Conservation (phyloP, 2,329 filamentous ascomycete species). For the Exophiala sideris region DNA sequence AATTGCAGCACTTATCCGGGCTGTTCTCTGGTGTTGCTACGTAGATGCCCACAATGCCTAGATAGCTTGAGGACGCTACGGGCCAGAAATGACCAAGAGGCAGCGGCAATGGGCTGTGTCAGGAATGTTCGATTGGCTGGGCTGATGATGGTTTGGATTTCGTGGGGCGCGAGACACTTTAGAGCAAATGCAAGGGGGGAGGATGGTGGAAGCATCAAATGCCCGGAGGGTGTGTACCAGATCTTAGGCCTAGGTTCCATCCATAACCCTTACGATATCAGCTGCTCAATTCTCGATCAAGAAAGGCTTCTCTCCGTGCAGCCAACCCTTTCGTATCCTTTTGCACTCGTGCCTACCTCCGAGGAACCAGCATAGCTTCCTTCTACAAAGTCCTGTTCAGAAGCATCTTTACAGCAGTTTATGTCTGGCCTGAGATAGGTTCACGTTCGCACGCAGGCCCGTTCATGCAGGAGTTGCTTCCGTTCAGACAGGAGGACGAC, state of each 20-base stretch:
- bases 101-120: neutral
- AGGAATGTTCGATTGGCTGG: constrained; percentile 7
- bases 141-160: constrained; percentile 1
- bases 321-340: no score
- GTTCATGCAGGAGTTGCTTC: constrained; percentile 22
- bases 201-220: no score
- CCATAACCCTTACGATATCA: no score
- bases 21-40: constrained; percentile 4
- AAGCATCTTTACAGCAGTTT: constrained; percentile 1
- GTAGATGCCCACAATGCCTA: neutral
- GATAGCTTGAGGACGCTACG: neutral
- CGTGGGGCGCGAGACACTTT: constrained; percentile 5
- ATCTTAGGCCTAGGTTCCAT: no score
- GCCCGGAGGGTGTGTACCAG: no score
- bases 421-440: constrained; percentile 13
- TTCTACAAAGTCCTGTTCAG: neutral
- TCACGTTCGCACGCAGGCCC: constrained; percentile 3
- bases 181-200: neutral
- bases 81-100: constrained; percentile 3
- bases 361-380: no score
- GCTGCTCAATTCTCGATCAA: no score
- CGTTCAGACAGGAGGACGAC: neutral
- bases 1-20: constrained; percentile 10
- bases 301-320: no score
- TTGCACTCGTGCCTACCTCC: neutral